A percentile compares a stretch with the other conserved stretches of the same genome.
Evolutionary conservation across 2,329 filamentous ascomycete genomes (phyloP).

Genomic region (Sclerotinia borealis): DNA sequence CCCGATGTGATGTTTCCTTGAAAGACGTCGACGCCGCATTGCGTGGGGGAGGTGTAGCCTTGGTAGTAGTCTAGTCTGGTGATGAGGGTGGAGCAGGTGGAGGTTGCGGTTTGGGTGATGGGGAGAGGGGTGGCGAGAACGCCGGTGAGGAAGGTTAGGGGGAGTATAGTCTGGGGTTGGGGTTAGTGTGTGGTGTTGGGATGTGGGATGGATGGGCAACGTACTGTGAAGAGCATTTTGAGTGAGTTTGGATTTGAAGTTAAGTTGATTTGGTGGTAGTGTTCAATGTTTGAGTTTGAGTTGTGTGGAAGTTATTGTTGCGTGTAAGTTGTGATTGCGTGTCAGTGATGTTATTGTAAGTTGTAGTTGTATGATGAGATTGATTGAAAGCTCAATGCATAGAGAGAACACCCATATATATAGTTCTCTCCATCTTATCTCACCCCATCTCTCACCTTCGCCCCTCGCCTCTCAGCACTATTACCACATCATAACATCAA

Average conservation of each 20-base stretch:
- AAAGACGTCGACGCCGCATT: neutral
- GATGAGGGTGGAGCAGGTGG: neutral
- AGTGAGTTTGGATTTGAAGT: neutral
- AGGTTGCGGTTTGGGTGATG: neutral
- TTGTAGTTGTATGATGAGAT: neutral
- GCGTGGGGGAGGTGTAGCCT: neutral
- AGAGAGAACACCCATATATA: neutral
- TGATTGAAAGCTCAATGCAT: neutral
- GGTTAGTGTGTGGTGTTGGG: neutral
- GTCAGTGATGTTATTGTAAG: neutral
- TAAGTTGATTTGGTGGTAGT: neutral
- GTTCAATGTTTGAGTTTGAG: neutral
- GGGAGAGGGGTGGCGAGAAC: neutral
- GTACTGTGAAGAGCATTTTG: slow-evolving; percentile 11
- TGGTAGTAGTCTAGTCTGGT: slow-evolving; percentile 5
- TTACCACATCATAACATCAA: neutral
- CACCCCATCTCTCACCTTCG: neutral
- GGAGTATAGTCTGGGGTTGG: neutral
- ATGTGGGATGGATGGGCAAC: neutral
- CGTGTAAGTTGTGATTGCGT: neutral
- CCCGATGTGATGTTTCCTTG: slow-evolving; percentile 4
- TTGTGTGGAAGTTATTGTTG: neutral
- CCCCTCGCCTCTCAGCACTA: neutral
- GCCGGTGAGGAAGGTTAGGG: slow-evolving; percentile 1
- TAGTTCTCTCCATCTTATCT: neutral